Conservation (phyloP, 352 stramenopile genomes). For the Thalassiosira livingstoniorum region DNA sequence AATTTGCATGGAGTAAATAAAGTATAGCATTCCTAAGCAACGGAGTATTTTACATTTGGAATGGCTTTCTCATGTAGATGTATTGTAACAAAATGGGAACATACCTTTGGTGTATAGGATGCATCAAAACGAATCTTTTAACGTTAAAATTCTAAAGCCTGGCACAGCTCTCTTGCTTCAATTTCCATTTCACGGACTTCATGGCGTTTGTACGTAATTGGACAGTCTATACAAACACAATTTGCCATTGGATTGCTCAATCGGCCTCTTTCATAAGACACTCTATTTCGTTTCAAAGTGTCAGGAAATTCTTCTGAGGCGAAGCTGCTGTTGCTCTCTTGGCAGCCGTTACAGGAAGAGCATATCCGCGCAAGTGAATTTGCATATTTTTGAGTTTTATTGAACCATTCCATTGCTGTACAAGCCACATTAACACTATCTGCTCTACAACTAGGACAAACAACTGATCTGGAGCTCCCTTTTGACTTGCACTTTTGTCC, state of each 20-base stretch:
- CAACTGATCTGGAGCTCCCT: conserved; percentile 69
- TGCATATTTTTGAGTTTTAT: conserved; percentile 65
- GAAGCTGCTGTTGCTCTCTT: conserved; percentile 77
- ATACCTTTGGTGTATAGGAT: background rate
- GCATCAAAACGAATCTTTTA: background rate
- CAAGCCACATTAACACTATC: conserved; percentile 54
- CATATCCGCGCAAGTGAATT: conserved; percentile 70
- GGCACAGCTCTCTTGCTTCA: conserved; percentile 68
- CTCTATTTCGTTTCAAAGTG: conserved; percentile 23
- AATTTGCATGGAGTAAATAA: too few species aligned
- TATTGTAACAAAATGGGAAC: background rate
- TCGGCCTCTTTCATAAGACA: conserved; percentile 20
- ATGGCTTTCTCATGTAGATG: background rate
- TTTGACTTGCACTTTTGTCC: conserved; percentile 71
- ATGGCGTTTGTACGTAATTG: conserved; percentile 80
- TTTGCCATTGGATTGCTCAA: conserved; percentile 75
- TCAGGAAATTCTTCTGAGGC: conserved; percentile 49
- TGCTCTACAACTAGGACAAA: conserved; percentile 71
- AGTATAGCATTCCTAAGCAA: too few species aligned
- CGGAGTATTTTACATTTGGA: too few species aligned
- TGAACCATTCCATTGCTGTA: conserved; percentile 67
- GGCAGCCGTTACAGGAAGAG: conserved; percentile 75
- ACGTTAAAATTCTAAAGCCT: conserved; percentile 46
- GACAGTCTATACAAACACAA: conserved; percentile 86
- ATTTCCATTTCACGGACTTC: conserved; percentile 74